Base-by-base conservation (phyloP, 139 green algal genomes). In the Pleodorina starrii region DNA sequence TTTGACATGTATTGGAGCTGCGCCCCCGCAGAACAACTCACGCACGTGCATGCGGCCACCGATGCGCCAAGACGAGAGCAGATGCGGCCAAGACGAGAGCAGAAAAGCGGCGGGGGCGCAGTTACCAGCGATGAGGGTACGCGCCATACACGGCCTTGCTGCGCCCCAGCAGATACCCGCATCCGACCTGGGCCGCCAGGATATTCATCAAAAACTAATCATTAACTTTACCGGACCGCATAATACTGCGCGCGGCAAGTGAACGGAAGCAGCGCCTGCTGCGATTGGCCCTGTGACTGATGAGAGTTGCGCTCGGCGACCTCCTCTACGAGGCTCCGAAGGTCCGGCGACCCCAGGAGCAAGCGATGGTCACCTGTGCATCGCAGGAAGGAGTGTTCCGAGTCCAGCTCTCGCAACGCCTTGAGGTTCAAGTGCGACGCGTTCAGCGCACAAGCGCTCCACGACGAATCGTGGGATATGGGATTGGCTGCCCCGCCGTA, bases 401-500 rank as follows among this genome's bases (percentile, higher is more conserved):
- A 80, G 36, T 93, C 90, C 23, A 93, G 86, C 66, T 93, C 90
- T 1, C 90, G 80, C 72, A 93, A 72, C 19, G 86, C 86, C 74
- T 93, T 72, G 46, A 93, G 86, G 35, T 93, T 93, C 19, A 86
- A 87, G 74, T 77, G 72, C 19, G 86, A 91, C 2, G 86, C 86
- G 43, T 82, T 88, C 73, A 91, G 84, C 7, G 81, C 86, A 35
- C 60, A 88, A 11, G 72, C 25, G 60, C 75, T 90, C 86, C 86
- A 91, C 16, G 23, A 84, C 29, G 42, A 73, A 46, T 89, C 44
- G 57, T 93, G 90, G 12, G 48, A 54, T 29, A 89, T 91, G 14
- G 90, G 90, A 74, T 93, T 93, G 2, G 90, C 86, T 2, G 90
- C 90, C 14, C 90, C 90, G 23, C 90, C 89, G 17, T 60, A 90